Conservation (phyloP, 768 basidiomycete species). For the Vararia minispora region DNA sequence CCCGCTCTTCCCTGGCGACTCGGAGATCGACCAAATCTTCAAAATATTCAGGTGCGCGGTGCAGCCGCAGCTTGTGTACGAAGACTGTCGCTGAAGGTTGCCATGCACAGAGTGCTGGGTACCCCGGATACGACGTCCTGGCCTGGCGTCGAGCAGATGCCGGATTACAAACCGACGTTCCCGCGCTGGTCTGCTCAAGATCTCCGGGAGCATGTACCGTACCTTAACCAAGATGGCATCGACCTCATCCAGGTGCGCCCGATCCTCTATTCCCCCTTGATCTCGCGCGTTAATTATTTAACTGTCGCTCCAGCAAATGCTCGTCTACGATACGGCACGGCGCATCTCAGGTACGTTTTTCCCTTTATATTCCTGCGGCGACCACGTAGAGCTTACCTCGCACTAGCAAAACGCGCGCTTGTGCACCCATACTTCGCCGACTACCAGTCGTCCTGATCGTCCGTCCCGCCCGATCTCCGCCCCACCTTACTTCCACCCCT, state of each 20-base stretch:
- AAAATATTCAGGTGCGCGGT: slow-evolving; percentile 83
- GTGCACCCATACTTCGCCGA: slow-evolving; percentile 40
- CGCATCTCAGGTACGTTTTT: slow-evolving; percentile 73
- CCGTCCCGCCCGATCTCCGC: too few species aligned
- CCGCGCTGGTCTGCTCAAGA: slow-evolving; percentile 87
- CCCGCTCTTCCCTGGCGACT: slow-evolving; percentile 95
- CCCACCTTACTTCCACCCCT: too few species aligned
- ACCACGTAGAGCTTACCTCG: slow-evolving; percentile 1
- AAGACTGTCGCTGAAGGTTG: not conserved
- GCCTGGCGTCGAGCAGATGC: slow-evolving; percentile 81
- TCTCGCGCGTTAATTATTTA: not conserved
- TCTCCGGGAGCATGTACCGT: slow-evolving; percentile 50
- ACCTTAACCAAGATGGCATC: slow-evolving; percentile 66
- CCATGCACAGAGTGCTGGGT: slow-evolving; percentile 63
- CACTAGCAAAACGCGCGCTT: slow-evolving; percentile 45
- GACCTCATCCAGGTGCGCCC: slow-evolving; percentile 61
- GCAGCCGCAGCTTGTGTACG: not conserved
- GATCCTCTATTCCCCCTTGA: not conserved
- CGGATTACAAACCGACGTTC: slow-evolving; percentile 95
- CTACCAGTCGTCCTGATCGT: slow-evolving; percentile 31
- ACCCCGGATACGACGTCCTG: slow-evolving; percentile 87
- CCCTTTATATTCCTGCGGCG: not conserved
- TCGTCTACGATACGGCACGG: slow-evolving; percentile 84
- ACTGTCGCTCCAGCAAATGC: slow-evolving; percentile 16
- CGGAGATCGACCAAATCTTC: slow-evolving; percentile 99